Evolutionary conservation across 148 eudicot genomes (phyloP).

Genomic region (Rhododendron ferrugineum): DNA sequence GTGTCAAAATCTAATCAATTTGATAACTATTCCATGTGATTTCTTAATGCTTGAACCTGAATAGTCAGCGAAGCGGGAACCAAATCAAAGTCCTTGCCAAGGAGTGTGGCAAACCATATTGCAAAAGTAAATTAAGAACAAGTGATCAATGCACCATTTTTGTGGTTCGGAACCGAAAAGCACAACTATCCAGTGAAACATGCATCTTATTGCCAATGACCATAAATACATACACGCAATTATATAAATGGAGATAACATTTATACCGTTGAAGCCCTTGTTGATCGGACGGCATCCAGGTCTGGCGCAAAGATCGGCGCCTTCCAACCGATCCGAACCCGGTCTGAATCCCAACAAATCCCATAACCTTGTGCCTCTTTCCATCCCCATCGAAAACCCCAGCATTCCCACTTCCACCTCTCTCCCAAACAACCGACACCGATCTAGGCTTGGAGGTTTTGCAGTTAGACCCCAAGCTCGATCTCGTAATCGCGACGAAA

Average conservation of each 20-base stretch:
- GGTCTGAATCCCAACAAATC: constrained; percentile 88
- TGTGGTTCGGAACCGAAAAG: background rate
- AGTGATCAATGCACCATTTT: background rate
- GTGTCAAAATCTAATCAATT: background rate
- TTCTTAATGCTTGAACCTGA: too few relatives aligned
- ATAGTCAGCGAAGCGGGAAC: background rate
- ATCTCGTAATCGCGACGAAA: constrained; percentile 20
- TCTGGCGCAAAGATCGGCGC: constrained; percentile 57
- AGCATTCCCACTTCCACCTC: background rate
- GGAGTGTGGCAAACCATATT: background rate
- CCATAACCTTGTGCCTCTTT: constrained; percentile 78
- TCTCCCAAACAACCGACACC: constrained; percentile 51
- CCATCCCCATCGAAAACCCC: constrained; percentile 17
- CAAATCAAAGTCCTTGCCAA: background rate
- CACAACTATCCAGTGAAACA: background rate
- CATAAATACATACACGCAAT: background rate
- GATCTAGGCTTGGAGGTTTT: constrained; percentile 25
- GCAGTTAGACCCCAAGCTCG: constrained; percentile 20
- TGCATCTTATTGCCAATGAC: background rate
- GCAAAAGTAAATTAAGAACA: background rate
- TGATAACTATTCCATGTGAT: background rate
- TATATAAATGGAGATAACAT: background rate
- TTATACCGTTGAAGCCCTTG: constrained; percentile 64
- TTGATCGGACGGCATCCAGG: constrained; percentile 87
- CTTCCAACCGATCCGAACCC: constrained; percentile 73